These are phyloP conservation scores for Xylariomycetidae sp. DNA, from an alignment of 2,329 filamentous ascomycete species.

Conservation along the genomic window DNA sequence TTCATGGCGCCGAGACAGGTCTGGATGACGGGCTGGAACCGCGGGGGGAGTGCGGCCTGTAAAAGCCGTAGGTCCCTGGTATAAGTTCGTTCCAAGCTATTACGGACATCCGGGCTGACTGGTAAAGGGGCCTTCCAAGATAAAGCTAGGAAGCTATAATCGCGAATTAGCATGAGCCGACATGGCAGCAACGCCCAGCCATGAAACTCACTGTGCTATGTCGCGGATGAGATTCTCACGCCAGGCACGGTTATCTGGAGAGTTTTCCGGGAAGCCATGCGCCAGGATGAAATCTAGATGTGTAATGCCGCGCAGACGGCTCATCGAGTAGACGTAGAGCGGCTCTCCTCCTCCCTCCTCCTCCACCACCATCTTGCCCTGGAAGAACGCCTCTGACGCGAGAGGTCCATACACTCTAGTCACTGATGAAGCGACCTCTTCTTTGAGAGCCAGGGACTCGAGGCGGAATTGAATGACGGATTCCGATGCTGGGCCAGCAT, in stretches of 20 bases:
- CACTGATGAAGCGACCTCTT: constrained; percentile 1
- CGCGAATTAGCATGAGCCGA: constrained; percentile 3
- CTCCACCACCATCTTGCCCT: too few species aligned
- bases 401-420: constrained; percentile 2
- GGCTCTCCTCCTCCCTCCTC: constrained; percentile 26
- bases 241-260: constrained; percentile 24
- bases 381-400: constrained; percentile 4
- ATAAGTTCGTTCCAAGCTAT: constrained; percentile 20
- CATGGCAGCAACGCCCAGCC: too few species aligned
- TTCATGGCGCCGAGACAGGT: constrained; percentile 26
- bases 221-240: constrained; percentile 31
- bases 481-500: constrained; percentile 2
- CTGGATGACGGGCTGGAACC: constrained; percentile 30
- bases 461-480: constrained; percentile 7
- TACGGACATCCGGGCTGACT: constrained; percentile 21
- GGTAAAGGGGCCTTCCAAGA: constrained; percentile 32
- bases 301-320: constrained; percentile 28
- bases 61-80: constrained; percentile 28
- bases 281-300: constrained; percentile 33
- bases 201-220: constrained; percentile 23
- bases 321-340: constrained; percentile 33
- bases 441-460: constrained; percentile 2
- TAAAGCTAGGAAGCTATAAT: constrained; percentile 33
- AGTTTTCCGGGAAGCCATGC: constrained; percentile 30
- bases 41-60: constrained; percentile 26